Percentiles rank a stretch among this genome's conserved stretches.
Evolutionary conservation across 306 rosid species (phyloP).

Genomic region (Gynostemma pentaphyllum): DNA sequence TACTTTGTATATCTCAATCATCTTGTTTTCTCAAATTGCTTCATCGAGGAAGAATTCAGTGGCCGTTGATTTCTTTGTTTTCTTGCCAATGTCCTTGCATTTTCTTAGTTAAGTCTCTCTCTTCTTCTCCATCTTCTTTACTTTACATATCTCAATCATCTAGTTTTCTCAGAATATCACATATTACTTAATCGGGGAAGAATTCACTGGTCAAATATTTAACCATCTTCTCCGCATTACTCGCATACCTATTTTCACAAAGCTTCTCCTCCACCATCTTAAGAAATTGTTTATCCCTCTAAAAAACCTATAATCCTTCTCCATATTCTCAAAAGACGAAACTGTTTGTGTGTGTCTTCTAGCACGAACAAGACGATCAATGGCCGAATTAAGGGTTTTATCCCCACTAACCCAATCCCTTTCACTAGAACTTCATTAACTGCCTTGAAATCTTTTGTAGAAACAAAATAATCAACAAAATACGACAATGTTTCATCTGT

Average conservation of each 20-base stretch:
- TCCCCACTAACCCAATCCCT: slow-evolving; percentile 1
- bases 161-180: slow-evolving; percentile 45
- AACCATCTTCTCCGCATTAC: too few species aligned
- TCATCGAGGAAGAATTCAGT: slow-evolving; percentile 22
- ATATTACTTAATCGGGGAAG: slow-evolving; percentile 41
- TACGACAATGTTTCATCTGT: slow-evolving; percentile 42
- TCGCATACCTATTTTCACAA: too few species aligned
- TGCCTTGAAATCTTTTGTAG: slow-evolving; percentile 63
- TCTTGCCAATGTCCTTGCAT: slow-evolving; percentile 71
- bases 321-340: too few species aligned
- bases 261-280: slow-evolving; percentile 47
- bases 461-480: slow-evolving; percentile 48
- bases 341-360: too few species aligned
- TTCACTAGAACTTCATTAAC: slow-evolving; percentile 30
- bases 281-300: slow-evolving; percentile 32
- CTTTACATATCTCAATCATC: slow-evolving; percentile 50
- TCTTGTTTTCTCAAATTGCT: too few species aligned
- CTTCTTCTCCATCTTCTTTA: slow-evolving; percentile 34
- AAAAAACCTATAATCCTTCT: too few species aligned
- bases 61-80: slow-evolving; percentile 30
- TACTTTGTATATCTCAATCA: too few species aligned
- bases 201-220: slow-evolving; percentile 45
- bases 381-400: too few species aligned
- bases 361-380: too few species aligned
- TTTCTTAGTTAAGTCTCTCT: slow-evolving; percentile 64